Base-by-base conservation (phyloP, 2,329 filamentous ascomycete genomes). In the Fusarium mangiferae region DNA sequence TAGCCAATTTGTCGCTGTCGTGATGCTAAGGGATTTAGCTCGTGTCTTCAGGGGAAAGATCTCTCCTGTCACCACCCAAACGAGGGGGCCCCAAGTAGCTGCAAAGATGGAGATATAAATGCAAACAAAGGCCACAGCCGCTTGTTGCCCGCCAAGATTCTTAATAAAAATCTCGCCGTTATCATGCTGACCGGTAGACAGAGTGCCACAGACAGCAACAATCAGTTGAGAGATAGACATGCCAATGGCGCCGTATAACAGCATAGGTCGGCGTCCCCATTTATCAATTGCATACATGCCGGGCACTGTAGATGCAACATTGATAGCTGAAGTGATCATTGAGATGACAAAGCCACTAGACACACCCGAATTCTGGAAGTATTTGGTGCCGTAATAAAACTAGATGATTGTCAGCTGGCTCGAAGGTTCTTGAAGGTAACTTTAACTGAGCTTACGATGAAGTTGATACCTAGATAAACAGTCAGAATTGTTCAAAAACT, bases 31-130 rank as follows among this genome's bases (percentile, higher is more conserved):
- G 7, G 87, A 88, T 77, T 88, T 88, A n/a, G 92, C 91, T 55
- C 92, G 89, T 56, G 86, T 85, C 82, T 89, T 90, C 52, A 92
- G 85, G 5, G 90, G 90, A 81, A 87, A 92, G 74, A 92, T 90
- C 80, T 92, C 90, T 66, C 89, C 88, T 2, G 80, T 82, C 17
- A 83, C 81, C 18, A 83, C 82, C 82, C 82, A 84, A 20, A 81
- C 80, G 4, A 84, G 77, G 1, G 87, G 87, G 1, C 91, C 91
- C 91, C 91, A 94, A 4, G 91, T 92, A 7, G 88, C 87, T 45
- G 92, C 92, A 75, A 93, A 94, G 86, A 92, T 93, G 85, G 92
- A 92, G 81, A 94, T 93, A 82, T 91, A 93, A 74, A 93, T 86
- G 82, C 91, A 93, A 38, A 91, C 85, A 67, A 92, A 92, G 5